A percentile compares a stretch with the other conserved stretches of the same genome.
phyloP scores from a whole-genome alignment of 2,329 filamentous ascomycete genomes.

The Pestalotiopsis sp. region DNA sequence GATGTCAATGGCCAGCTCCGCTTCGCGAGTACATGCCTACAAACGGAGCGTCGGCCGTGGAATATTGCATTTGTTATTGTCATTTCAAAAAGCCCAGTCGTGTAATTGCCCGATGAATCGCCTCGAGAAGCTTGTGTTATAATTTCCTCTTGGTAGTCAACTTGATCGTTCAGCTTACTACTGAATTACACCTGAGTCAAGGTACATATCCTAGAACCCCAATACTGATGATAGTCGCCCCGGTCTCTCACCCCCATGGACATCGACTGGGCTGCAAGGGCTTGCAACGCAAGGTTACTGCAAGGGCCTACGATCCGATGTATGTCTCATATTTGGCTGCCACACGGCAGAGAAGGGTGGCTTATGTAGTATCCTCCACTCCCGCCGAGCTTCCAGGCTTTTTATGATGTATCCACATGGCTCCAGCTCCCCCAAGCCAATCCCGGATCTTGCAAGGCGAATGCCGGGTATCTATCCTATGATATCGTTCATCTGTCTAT shows the following conservation, averaged over 20 bases:
- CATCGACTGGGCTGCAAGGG: constrained; percentile 6
- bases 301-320: constrained; percentile 40
- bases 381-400: constrained; percentile 29
- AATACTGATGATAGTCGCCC: not conserved
- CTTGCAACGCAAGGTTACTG: constrained; percentile 25
- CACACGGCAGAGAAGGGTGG: constrained; percentile 22
- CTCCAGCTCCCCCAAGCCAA: constrained; percentile 29
- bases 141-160: not conserved
- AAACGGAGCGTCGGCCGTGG: not conserved
- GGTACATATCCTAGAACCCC: not conserved
- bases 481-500: constrained; percentile 18
- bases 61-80: not conserved
- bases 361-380: constrained; percentile 30
- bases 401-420: constrained; percentile 27
- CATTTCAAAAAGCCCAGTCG: not conserved
- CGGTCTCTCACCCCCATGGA: not conserved
- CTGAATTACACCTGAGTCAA: not conserved
- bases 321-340: constrained; percentile 25
- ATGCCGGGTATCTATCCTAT: constrained; percentile 30
- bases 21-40: not conserved
- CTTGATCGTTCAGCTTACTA: not conserved
- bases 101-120: not conserved
- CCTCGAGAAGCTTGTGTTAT: not conserved
- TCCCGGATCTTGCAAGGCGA: constrained; percentile 33
- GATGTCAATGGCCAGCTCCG: not conserved